Conservation (phyloP, 2,329 filamentous ascomycete species). For the Colletotrichum spinosum region DNA sequence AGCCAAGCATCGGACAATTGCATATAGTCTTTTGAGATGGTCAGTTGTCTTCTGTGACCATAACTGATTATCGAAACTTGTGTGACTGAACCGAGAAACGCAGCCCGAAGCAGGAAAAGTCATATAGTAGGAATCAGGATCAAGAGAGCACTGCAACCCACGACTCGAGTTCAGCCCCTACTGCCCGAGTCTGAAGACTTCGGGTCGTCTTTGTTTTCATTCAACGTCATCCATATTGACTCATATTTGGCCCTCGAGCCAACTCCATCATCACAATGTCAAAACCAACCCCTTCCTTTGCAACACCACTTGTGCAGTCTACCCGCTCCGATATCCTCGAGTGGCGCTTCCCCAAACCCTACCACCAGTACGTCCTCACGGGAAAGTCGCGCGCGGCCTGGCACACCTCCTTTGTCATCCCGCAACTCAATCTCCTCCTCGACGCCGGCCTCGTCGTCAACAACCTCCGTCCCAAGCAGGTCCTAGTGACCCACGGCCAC, state of each 20-base stretch:
- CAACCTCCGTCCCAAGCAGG: conserved; percentile 58
- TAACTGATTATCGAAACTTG: no score
- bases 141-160: no score
- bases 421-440: conserved; percentile 61
- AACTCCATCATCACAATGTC: not conserved
- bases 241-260: not conserved
- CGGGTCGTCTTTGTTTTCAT: no score
- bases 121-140: no score
- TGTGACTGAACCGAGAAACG: no score
- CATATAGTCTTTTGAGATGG: no score
- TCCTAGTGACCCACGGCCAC: conserved; percentile 63
- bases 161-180: no score
- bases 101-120: no score
- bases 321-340: conserved; percentile 57
- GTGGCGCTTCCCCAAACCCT: conserved; percentile 58
- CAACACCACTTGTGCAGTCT: conserved; percentile 57
- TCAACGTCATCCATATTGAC: no score
- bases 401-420: conserved; percentile 64
- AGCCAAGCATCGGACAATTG: no score
- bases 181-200: no score
- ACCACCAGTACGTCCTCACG: conserved; percentile 55
- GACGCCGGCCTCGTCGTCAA: conserved; percentile 61
- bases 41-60: no score
- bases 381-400: conserved; percentile 62
- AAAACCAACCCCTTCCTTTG: conserved; percentile 46